A percentile compares a stretch with the other conserved stretches of the same genome.
Evolutionary conservation across 306 rosid species (phyloP).

Genomic region (Vigna nakashimae): DNA sequence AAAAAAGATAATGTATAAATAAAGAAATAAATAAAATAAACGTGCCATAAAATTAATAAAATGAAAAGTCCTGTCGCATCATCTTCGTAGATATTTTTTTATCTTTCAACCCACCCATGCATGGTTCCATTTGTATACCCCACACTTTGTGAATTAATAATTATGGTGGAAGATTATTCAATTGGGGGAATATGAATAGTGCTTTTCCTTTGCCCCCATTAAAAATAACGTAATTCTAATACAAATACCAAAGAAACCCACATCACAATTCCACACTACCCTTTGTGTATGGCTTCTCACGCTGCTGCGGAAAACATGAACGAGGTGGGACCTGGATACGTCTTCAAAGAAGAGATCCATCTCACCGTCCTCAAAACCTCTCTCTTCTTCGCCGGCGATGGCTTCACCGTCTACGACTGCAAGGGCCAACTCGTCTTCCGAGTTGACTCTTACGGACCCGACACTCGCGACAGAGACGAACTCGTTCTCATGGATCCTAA

Average conservation of each 20-base stretch:
- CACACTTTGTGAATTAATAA: conserved; percentile 2
- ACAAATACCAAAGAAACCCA: neutral
- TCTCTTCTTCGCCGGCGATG: conserved; percentile 85
- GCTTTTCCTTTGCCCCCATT: neutral
- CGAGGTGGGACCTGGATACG: conserved; percentile 45
- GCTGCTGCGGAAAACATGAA: conserved; percentile 48
- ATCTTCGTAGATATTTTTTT: neutral
- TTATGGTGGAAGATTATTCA: neutral
- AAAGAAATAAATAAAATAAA: too few species aligned
- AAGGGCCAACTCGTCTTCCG: conserved; percentile 76
- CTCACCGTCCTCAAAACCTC: conserved; percentile 89
- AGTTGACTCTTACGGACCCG: conserved; percentile 84
- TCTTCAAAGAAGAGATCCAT: conserved; percentile 63
- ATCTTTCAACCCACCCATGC: neutral
- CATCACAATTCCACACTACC: too few species aligned
- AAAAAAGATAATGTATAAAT: too few species aligned
- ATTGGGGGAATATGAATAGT: neutral
- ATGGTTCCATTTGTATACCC: neutral
- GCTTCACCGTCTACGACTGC: conserved; percentile 78
- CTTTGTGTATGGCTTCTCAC: neutral
- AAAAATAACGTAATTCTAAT: neutral
- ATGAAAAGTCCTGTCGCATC: neutral
- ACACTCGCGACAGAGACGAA: conserved; percentile 61
- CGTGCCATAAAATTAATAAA: neutral
- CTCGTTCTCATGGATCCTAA: conserved; percentile 89